These are phyloP conservation scores for Phytophthora agathidicida DNA, from an alignment of 352 stramenopile genomes.

Conservation along the genomic window DNA sequence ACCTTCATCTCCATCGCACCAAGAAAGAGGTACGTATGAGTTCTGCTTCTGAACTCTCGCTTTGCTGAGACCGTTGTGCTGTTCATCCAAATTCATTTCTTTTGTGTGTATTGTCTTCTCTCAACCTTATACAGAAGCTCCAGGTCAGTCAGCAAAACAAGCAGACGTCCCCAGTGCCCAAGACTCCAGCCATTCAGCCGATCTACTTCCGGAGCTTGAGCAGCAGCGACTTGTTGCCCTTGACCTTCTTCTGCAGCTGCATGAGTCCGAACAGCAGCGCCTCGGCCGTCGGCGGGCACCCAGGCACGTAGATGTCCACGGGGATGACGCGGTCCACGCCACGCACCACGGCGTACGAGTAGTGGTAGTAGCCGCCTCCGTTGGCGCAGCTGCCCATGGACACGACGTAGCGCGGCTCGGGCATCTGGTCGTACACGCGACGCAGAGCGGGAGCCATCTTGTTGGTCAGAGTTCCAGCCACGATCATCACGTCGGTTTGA, in stretches of 20 bases:
- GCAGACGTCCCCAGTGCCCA: not conserved
- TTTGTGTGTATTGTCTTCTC: slow-evolving; percentile 22
- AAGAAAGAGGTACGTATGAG: slow-evolving; percentile 9
- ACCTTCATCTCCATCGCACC: not conserved
- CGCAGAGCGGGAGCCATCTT: slow-evolving; percentile 99
- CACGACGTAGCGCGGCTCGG: slow-evolving; percentile 98
- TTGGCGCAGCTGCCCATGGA: slow-evolving; percentile 99
- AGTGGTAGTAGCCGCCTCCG: slow-evolving; percentile 93
- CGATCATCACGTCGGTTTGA: slow-evolving; percentile 99
- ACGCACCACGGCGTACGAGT: slow-evolving; percentile 98
- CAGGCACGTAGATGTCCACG: slow-evolving; percentile 99
- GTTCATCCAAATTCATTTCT: slow-evolving; percentile 36
- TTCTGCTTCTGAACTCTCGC: too few relatives aligned
- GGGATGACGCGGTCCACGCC: slow-evolving; percentile 98
- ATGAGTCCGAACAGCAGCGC: slow-evolving; percentile 98
- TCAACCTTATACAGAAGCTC: slow-evolving; percentile 21
- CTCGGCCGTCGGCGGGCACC: slow-evolving; percentile 98
- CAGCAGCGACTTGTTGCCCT: slow-evolving; percentile 96
- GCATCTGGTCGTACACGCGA: slow-evolving; percentile 99
- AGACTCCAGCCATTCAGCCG: not conserved
- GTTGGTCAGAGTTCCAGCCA: slow-evolving; percentile 99
- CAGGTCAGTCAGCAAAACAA: slow-evolving; percentile 1
- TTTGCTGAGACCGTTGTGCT: not conserved
- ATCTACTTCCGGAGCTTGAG: slow-evolving; percentile 96
- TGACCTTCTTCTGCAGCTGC: slow-evolving; percentile 99